Evolutionary conservation across 2,329 filamentous ascomycete genomes (phyloP), one percentile per base, ranked within the genome.

Genomic region (Pseudocercospora fuligena): DNA sequence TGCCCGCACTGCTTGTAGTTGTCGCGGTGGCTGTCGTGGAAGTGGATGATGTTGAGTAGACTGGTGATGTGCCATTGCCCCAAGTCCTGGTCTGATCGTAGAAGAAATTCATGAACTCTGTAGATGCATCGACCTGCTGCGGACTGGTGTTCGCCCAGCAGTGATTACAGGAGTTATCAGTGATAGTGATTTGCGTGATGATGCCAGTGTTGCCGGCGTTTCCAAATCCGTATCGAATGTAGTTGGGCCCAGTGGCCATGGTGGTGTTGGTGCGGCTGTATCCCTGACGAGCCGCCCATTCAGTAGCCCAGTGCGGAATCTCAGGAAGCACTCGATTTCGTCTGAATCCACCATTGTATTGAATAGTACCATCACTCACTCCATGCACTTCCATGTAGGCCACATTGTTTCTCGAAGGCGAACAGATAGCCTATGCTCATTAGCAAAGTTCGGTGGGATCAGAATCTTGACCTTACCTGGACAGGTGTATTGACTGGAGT

Each of bases 381-480:
- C 81, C 81, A 61, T 83, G 81, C 23, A 82, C 78, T 54, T 83
- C 81, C 60, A 83, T 71, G 23, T 82, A 73, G 0, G 79, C 80
- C 29, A 79, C 76, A 6, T 64, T 68, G 25, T 58, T 70, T 11
- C 73, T 56, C 9, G 69, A 66, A 19, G 73, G 66, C 4, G 21
- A 61, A 62, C 74, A 75, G 27, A 61, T 27, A 2, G 66, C 23
- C 54, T 43, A 19, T 6, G 7, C 5, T 43, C 5, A 19, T 43
- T 19, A 43, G 40, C 40, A 16, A 19, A 43, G 14, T 40, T 5
- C 14, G 16, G 5, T n/a, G 16, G 16, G 40, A 43, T 43, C 16
- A 43, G 40, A 19, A 43, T 43, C 5, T n/a, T 1, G n/a, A 6
- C 16, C 40, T 43, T 19, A 43, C 40, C 14, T 74, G 69, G 1